These are phyloP conservation scores for Pyrenophora graminea DNA, from an alignment of 2,329 filamentous ascomycete species.

Conservation along the genomic window DNA sequence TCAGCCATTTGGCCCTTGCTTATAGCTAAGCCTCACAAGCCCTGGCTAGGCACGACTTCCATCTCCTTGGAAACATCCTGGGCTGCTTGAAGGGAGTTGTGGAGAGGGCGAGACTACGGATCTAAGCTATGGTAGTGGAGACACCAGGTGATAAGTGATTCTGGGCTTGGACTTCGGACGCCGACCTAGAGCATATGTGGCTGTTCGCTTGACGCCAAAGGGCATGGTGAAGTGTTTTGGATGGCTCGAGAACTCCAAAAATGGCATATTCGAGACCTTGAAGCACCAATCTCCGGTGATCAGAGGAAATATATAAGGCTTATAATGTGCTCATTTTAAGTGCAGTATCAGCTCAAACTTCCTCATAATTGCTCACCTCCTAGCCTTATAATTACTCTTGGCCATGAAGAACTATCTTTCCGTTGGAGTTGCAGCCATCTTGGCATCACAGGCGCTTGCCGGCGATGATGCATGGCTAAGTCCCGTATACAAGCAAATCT, in stretches of 20 bases:
- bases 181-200: slow-evolving; percentile 2
- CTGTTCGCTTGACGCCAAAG: background rate
- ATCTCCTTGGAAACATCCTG: background rate
- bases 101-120: slow-evolving; percentile 1
- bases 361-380: slow-evolving; percentile 10
- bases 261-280: background rate
- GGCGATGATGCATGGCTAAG: slow-evolving; percentile 33
- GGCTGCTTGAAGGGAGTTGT: slow-evolving; percentile 1
- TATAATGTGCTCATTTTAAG: background rate
- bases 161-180: background rate
- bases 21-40: slow-evolving; percentile 11
- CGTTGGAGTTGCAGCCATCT: slow-evolving; percentile 16
- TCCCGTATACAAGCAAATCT: slow-evolving; percentile 45
- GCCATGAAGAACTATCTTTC: slow-evolving; percentile 22
- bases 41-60: slow-evolving; percentile 4
- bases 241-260: slow-evolving; percentile 1
- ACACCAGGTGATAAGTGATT: background rate
- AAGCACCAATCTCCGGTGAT: background rate
- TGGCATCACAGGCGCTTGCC: slow-evolving; percentile 21
- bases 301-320: slow-evolving; percentile 13
- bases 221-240: background rate
- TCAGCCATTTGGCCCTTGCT: slow-evolving; percentile 4
- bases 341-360: slow-evolving; percentile 8
- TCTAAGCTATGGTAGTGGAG: slow-evolving; percentile 8
- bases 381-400: background rate